A percentile compares a stretch with the other conserved stretches of the same genome.
These are phyloP conservation scores for Basidiobolus meristosporus DNA, from an alignment of 371 early-diverging fungal genomes.

Conservation along the genomic window DNA sequence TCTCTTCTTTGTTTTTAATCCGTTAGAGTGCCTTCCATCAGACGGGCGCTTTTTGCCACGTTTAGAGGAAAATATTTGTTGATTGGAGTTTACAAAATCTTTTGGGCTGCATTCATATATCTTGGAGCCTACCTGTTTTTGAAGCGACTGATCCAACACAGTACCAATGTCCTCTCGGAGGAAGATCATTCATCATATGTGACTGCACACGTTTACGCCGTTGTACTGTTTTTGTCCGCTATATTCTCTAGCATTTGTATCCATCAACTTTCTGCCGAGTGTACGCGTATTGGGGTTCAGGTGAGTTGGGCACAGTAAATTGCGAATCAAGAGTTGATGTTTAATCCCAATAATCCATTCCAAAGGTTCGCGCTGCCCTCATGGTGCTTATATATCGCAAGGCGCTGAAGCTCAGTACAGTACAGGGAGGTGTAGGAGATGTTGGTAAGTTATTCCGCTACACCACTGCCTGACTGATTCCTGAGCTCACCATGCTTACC, in stretches of 20 bases:
- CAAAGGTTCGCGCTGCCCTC: conserved; percentile 38
- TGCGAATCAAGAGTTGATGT: no score
- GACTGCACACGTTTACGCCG: conserved; percentile 23
- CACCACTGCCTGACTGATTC: conserved; percentile 23
- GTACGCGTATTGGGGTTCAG: conserved; percentile 31
- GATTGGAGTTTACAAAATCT: conserved; percentile 32
- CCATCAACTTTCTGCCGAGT: conserved; percentile 31
- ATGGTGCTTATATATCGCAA: conserved; percentile 50
- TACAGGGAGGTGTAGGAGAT: conserved; percentile 38
- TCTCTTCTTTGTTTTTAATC: background rate
- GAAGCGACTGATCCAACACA: conserved; percentile 13
- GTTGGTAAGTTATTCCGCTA: conserved; percentile 27
- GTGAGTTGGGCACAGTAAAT: no score
- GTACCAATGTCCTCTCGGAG: conserved; percentile 5
- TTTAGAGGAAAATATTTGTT: conserved; percentile 7
- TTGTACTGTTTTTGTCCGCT: conserved; percentile 19
- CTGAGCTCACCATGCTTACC: background rate
- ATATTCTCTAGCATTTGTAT: conserved; percentile 20
- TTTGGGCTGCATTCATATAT: conserved; percentile 35
- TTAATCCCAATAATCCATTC: no score
- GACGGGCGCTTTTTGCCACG: background rate
- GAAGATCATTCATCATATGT: background rate
- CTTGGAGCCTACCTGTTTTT: conserved; percentile 26
- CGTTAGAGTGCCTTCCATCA: background rate
- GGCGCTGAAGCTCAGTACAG: conserved; percentile 27